These are phyloP conservation scores for Populus euphratica DNA, from an alignment of 345 rosid genomes.

Conservation along the genomic window DNA sequence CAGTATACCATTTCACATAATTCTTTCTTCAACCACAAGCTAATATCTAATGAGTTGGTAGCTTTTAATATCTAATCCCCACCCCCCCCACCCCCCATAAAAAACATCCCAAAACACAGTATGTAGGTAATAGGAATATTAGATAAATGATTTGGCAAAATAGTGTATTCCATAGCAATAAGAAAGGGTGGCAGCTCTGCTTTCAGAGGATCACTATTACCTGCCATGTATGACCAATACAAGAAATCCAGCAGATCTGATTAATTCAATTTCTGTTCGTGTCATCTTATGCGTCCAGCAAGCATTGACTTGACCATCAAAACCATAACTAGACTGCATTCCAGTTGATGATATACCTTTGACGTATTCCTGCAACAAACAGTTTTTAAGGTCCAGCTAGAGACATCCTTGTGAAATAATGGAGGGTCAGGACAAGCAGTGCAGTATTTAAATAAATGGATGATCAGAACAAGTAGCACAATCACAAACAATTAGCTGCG, in stretches of 20 bases:
- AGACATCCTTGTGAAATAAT: not conserved
- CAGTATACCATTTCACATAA: not conserved
- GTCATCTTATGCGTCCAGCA: constrained; percentile 91
- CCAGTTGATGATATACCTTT: constrained; percentile 88
- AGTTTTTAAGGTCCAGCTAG: not conserved
- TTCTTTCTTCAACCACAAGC: not conserved
- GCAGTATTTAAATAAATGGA: not conserved
- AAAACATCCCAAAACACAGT: not conserved
- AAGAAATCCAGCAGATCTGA: constrained; percentile 72
- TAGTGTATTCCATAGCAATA: not conserved
- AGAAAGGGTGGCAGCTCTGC: not conserved
- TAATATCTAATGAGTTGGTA: not conserved
- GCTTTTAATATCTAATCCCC: not conserved
- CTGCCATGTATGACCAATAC: constrained; percentile 96
- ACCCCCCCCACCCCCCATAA: not conserved
- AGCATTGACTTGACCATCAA: constrained; percentile 91
- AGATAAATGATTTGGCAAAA: not conserved
- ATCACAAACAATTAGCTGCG: not conserved
- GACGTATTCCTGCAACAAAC: constrained; percentile 68
- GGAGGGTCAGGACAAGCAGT: not conserved
- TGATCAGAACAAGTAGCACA: not conserved
- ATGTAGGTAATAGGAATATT: not conserved
- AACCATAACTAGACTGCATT: constrained; percentile 80
- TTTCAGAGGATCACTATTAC: constrained; percentile 30
- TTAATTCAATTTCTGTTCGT: constrained; percentile 52